Percentiles rank a stretch among this genome's conserved stretches.
Evolutionary conservation across 306 rosid genomes (phyloP).

Genomic region (Cucurbita ficifolia): DNA sequence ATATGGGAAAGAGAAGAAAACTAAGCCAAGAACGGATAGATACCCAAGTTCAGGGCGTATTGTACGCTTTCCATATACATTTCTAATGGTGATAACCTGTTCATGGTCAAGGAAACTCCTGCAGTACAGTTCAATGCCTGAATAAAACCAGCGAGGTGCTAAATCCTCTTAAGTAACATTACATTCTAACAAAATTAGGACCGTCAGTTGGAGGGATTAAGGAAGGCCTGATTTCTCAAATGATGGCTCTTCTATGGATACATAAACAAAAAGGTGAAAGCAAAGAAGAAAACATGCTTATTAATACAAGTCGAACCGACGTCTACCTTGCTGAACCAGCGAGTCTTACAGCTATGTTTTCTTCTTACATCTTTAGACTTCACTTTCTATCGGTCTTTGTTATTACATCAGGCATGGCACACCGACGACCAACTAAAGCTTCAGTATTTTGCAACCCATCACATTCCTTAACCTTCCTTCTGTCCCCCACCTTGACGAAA

Average conservation of each 20-base stretch:
- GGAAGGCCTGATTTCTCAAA: slow-evolving; percentile 2
- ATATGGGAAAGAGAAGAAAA: background rate
- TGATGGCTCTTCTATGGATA: background rate
- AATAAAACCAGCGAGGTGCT: background rate
- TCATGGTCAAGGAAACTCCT: background rate
- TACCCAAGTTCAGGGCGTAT: background rate
- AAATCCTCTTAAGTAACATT: background rate
- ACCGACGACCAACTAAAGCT: background rate
- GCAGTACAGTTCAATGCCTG: background rate
- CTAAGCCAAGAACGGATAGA: background rate
- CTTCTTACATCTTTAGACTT: background rate
- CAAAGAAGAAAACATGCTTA: background rate
- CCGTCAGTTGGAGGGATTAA: background rate
- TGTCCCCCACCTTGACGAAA: background rate
- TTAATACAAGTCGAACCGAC: background rate
- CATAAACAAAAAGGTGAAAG: background rate
- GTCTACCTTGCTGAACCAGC: background rate
- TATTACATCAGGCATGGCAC: background rate
- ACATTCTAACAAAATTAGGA: background rate
- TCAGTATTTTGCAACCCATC: background rate
- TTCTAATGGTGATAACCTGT: background rate
- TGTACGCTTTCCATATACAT: background rate
- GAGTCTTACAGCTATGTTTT: background rate
- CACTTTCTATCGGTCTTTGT: background rate
- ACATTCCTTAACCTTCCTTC: background rate